Conservation (phyloP, 129 eudicot genomes). For the Artemisia argyi region DNA sequence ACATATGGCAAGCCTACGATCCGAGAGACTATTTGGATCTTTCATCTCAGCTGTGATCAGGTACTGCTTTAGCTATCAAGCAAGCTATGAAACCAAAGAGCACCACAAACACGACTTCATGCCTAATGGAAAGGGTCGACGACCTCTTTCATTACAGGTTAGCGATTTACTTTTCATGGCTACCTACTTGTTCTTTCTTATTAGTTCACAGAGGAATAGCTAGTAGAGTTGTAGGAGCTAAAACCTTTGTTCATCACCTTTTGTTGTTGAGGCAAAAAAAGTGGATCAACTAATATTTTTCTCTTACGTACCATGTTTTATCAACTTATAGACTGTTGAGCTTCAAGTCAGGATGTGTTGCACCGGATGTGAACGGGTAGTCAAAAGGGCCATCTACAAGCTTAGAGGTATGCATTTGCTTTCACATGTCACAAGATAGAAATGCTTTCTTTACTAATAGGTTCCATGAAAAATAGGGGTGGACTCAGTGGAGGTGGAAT, state of each 20-base stretch:
- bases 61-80: slow-evolving; percentile 52
- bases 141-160: slow-evolving; percentile 88
- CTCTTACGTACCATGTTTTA: slow-evolving; percentile 10
- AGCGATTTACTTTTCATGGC: slow-evolving; percentile 14
- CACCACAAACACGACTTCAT: slow-evolving; percentile 45
- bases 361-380: slow-evolving; percentile 92
- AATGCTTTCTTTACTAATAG: background rate
- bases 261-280: slow-evolving; percentile 31
- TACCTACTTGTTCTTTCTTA: background rate
- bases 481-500: slow-evolving; percentile 82
- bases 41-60: slow-evolving; percentile 42
- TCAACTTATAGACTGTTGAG: slow-evolving; percentile 72
- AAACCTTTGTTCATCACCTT: slow-evolving; percentile 19
- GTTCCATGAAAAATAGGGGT: slow-evolving; percentile 43
- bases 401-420: slow-evolving; percentile 67
- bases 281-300: slow-evolving; percentile 23
- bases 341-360: slow-evolving; percentile 98
- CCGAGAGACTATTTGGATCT: slow-evolving; percentile 48
- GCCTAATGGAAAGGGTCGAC: slow-evolving; percentile 78
- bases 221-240: slow-evolving; percentile 9
- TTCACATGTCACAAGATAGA: background rate
- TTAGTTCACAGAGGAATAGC: background rate
- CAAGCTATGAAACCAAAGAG: slow-evolving; percentile 30
- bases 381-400: slow-evolving; percentile 76
- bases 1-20: slow-evolving; percentile 42